phyloP scores from a whole-genome alignment of 2,329 filamentous ascomycete genomes.

The Septoria petroselini region DNA sequence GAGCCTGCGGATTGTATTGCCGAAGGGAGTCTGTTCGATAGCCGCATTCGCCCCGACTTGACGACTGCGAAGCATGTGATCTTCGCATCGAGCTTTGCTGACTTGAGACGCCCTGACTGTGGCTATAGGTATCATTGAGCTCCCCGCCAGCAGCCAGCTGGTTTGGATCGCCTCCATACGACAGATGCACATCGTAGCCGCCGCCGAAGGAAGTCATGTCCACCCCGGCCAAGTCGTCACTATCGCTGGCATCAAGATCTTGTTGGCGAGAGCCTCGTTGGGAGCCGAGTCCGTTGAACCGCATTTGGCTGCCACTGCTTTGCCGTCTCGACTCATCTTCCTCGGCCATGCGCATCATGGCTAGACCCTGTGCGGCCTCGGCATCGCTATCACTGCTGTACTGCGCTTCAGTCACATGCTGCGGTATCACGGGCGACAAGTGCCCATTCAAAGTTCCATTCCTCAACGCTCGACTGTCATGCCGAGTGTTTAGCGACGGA shows the following conservation, averaged over 20 bases:
- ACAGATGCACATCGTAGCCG: slow-evolving; percentile 62
- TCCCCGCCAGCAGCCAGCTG: slow-evolving; percentile 40
- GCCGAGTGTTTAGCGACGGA: slow-evolving; percentile 29
- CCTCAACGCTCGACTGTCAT: slow-evolving; percentile 22
- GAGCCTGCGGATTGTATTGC: slow-evolving; percentile 60
- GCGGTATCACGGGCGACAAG: slow-evolving; percentile 44
- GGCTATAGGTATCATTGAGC: slow-evolving; percentile 30
- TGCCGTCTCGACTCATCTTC: slow-evolving; percentile 60
- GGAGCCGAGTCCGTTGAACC: slow-evolving; percentile 48
- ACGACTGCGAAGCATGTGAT: slow-evolving; percentile 44
- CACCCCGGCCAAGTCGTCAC: slow-evolving; percentile 63
- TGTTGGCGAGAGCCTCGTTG: slow-evolving; percentile 38
- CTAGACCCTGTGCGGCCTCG: slow-evolving; percentile 78
- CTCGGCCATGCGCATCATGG: slow-evolving; percentile 80
- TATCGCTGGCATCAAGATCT: slow-evolving; percentile 60
- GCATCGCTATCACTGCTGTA: slow-evolving; percentile 77
- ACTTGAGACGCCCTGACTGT: slow-evolving; percentile 43
- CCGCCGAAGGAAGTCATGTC: slow-evolving; percentile 74
- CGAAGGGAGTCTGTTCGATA: slow-evolving; percentile 50
- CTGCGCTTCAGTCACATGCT: slow-evolving; percentile 45
- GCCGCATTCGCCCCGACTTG: slow-evolving; percentile 43
- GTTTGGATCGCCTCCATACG: slow-evolving; percentile 56
- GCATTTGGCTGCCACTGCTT: slow-evolving; percentile 53
- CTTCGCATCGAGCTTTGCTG: slow-evolving; percentile 47
- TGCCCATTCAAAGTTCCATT: slow-evolving; percentile 44